Evolutionary conservation across 371 early-diverging fungal species (phyloP).

Genomic region (Syncephalastrum sp.): DNA sequence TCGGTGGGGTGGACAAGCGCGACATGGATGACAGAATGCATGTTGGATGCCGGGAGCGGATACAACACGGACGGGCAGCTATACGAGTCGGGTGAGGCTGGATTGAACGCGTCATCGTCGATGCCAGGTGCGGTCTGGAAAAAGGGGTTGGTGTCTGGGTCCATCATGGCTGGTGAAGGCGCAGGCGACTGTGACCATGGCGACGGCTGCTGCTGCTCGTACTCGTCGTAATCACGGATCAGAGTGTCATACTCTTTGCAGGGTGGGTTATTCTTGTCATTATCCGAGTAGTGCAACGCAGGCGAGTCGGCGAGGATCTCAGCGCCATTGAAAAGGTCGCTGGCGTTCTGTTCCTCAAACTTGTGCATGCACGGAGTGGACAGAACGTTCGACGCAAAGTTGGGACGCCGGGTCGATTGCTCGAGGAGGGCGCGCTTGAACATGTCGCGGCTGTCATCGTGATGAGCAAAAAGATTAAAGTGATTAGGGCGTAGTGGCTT

Average conservation of each 20-base stretch:
- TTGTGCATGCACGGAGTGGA: constrained; percentile 36
- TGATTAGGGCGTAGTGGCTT: constrained; percentile 14
- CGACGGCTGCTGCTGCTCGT: constrained; percentile 49
- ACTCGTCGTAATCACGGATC: constrained; percentile 42
- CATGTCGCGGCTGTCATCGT: constrained; percentile 28
- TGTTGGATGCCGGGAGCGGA: constrained; percentile 45
- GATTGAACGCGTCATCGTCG: constrained; percentile 64
- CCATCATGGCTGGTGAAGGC: constrained; percentile 61
- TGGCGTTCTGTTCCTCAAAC: constrained; percentile 21
- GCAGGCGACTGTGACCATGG: constrained; percentile 70
- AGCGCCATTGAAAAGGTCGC: constrained; percentile 9
- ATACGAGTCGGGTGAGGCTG: constrained; percentile 45
- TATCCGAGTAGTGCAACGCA: constrained; percentile 2
- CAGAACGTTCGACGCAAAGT: constrained; percentile 8
- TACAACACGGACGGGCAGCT: constrained; percentile 28
- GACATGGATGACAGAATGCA: constrained; percentile 60
- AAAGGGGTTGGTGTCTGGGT: constrained; percentile 60
- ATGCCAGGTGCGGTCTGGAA: constrained; percentile 57
- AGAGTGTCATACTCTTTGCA: constrained; percentile 6
- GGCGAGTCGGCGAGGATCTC: constrained; percentile 37
- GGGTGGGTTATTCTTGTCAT: background rate
- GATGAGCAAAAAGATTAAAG: constrained; percentile 4
- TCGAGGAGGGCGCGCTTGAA: constrained; percentile 42
- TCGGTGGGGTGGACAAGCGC: constrained; percentile 47
- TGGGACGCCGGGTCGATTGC: constrained; percentile 24